Evolutionary conservation across 257 asterid genomes (phyloP).

Genomic region (Lavandula angustifolia): DNA sequence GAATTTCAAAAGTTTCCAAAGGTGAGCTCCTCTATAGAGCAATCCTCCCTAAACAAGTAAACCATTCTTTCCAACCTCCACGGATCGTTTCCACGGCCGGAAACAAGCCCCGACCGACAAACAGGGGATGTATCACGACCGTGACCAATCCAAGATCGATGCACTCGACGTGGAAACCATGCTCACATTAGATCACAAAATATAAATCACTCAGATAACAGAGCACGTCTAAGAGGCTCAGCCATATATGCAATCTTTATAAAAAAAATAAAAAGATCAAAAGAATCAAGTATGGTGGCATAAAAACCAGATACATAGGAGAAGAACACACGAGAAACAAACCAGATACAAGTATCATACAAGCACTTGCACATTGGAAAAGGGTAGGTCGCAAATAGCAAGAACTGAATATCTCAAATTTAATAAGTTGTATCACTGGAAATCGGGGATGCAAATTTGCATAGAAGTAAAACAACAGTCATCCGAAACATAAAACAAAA

Average conservation of each 20-base stretch:
- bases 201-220: no score
- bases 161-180: constrained; percentile 35
- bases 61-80: constrained; percentile 39
- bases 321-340: no score
- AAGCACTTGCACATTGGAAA: no score
- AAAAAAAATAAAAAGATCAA: no score
- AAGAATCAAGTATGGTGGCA: no score
- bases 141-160: constrained; percentile 30
- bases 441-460: neutral
- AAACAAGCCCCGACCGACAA: constrained; percentile 19
- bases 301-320: no score
- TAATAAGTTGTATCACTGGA: neutral
- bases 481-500: neutral
- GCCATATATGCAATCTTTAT: no score
- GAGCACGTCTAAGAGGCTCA: no score
- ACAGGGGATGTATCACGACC: constrained; percentile 33
- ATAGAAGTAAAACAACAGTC: neutral
- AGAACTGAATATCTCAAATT: neutral
- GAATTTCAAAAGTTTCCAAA: no score
- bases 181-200: constrained; percentile 18
- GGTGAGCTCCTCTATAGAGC: constrained; percentile 3
- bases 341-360: no score
- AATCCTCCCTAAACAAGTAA: constrained; percentile 39
- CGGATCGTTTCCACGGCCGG: constrained; percentile 30
- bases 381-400: no score